These are phyloP conservation scores for Mortierella sp. DNA, from an alignment of 371 early-diverging fungal genomes.

Conservation along the genomic window DNA sequence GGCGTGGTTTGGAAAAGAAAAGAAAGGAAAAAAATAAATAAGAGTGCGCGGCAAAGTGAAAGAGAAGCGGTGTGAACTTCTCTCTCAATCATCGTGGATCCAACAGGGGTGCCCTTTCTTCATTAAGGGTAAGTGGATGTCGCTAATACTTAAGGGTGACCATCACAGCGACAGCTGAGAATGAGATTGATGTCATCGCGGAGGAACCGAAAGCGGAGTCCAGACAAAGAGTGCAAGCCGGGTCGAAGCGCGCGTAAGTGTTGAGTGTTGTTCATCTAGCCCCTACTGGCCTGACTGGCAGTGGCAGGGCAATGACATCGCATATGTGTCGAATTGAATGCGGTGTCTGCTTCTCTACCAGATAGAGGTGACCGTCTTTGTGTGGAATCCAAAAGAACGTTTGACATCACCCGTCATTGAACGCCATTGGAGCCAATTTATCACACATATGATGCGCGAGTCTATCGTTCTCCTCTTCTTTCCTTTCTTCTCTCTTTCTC, in stretches of 20 bases:
- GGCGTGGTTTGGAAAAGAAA: conserved; percentile 26
- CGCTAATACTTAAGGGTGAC: background rate
- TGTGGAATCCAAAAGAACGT: conserved; percentile 6
- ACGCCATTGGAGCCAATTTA: conserved; percentile 10
- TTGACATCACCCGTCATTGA: background rate
- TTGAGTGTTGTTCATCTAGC: background rate
- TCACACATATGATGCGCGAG: background rate
- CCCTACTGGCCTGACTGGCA: background rate
- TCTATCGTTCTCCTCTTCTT: background rate
- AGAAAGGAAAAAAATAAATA: conserved; percentile 17
- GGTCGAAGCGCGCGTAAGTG: conserved; percentile 7
- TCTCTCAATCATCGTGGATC: too few relatives aligned
- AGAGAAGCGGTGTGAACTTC: too few relatives aligned
- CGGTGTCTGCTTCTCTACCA: too few relatives aligned
- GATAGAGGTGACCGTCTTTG: conserved; percentile 1
- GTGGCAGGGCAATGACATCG: background rate
- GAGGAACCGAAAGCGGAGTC: conserved; percentile 12
- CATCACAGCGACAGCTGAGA: background rate
- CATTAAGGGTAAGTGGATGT: background rate
- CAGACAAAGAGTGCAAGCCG: background rate
- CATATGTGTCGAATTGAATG: background rate
- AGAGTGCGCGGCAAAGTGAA: too few relatives aligned
- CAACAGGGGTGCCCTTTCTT: background rate
- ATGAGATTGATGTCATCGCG: conserved; percentile 4
- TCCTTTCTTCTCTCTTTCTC: background rate